Evolutionary conservation across 1,284 basidiomycete genomes (phyloP).

Genomic region (Dichomitus squalens): DNA sequence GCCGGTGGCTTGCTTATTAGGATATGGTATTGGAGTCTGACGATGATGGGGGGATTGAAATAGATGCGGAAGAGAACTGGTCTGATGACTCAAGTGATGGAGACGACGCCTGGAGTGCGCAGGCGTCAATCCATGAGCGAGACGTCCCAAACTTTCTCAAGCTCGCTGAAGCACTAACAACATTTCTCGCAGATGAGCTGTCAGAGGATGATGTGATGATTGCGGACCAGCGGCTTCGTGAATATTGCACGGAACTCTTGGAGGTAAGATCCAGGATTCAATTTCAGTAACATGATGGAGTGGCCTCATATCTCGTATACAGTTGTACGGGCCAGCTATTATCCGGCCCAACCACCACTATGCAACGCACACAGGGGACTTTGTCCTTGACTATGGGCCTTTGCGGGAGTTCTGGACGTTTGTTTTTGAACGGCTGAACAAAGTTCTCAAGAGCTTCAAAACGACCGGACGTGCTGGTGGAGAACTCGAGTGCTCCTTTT

Average conservation of each 20-base stretch:
- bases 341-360: conserved; percentile 38
- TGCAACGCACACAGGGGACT: conserved; percentile 29
- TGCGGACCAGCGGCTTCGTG: conserved; percentile 24
- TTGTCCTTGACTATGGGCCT: conserved; percentile 34
- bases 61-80: background rate
- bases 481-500: conserved; percentile 37
- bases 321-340: conserved; percentile 31
- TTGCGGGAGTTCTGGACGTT: conserved; percentile 41
- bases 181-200: conserved; percentile 17
- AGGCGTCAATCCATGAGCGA: conserved; percentile 21
- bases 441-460: conserved; percentile 38
- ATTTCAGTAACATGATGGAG: too few relatives aligned
- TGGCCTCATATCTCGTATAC: too few relatives aligned
- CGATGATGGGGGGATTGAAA: conserved; percentile 2
- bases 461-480: conserved; percentile 36
- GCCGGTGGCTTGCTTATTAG: background rate
- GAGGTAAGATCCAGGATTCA: too few relatives aligned
- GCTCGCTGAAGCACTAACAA: conserved; percentile 24
- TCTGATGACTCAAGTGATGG: too few relatives aligned
- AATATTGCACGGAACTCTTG: conserved; percentile 27
- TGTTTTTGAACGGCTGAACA: conserved; percentile 40
- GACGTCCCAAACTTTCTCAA: conserved; percentile 31
- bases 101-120: background rate
- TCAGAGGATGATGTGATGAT: conserved; percentile 14
- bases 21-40: conserved; percentile 6